These are phyloP conservation scores for Calycina herbarum DNA, from an alignment of 2,329 filamentous ascomycete species.

Conservation along the genomic window DNA sequence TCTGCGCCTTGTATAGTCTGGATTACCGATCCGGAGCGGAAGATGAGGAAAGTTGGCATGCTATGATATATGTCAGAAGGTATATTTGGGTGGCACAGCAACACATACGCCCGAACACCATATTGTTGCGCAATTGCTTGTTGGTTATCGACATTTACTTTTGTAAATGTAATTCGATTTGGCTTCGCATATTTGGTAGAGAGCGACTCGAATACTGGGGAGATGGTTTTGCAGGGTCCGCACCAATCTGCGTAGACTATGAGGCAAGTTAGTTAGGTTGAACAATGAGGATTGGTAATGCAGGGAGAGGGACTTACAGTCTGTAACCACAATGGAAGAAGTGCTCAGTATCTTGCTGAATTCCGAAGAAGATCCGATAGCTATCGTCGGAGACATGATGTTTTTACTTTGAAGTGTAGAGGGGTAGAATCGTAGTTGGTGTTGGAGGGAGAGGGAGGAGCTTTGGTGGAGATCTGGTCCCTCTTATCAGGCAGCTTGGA, in stretches of 20 bases:
- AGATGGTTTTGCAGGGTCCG: conserved; percentile 88
- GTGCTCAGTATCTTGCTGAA: conserved; percentile 71
- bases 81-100: conserved; percentile 4
- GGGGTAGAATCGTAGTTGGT: background rate
- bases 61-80: conserved; percentile 37
- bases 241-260: conserved; percentile 95
- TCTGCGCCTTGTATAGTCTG: conserved; percentile 82
- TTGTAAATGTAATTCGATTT: conserved; percentile 82
- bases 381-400: conserved; percentile 42
- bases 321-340: conserved; percentile 79
- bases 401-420: conserved; percentile 4
- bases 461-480: conserved; percentile 13
- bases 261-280: conserved; percentile 34
- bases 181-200: conserved; percentile 77
- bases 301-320: conserved; percentile 65
- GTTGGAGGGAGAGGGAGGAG: conserved; percentile 3
- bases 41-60: conserved; percentile 94
- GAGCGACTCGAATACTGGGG: conserved; percentile 83
- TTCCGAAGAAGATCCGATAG: conserved; percentile 66
- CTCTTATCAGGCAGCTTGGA: background rate
- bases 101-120: conserved; percentile 69
- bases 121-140: conserved; percentile 74
- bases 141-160: conserved; percentile 87
- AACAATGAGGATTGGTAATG: conserved; percentile 22
- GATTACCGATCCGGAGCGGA: conserved; percentile 71